Evolutionary conservation across 176 grass and related monocot genomes (phyloP), one percentile per base, ranked within the genome.

Genomic region (Oryza rufipogon): DNA sequence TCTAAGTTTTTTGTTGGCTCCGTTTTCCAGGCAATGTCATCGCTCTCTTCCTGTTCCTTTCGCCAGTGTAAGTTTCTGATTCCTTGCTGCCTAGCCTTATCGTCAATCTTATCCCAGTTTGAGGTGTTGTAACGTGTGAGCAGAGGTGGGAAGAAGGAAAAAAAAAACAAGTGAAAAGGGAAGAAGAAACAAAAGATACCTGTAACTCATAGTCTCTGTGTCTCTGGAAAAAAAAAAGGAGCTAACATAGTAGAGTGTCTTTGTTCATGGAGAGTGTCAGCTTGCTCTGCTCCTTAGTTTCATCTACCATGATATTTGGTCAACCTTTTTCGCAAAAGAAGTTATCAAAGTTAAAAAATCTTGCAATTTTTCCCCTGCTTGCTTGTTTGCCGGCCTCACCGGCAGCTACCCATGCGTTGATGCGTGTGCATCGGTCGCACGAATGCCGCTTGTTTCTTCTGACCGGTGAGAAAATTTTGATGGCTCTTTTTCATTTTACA

Each of bases 11-110:
- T 25, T 34, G 3, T 5, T 78, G 33, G 8, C 38, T 14, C 39
- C 39, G 63, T 63, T 11, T 82, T 63, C n/a, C 78, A 94, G 92
- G 92, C 67, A 92, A 94, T 92, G 85, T 91, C 82, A 92, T 91
- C 49, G 92, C 90, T 70, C 90, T 94, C 78, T 94, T 94, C 86
- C 90, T 94, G 56, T 94, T 94, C 80, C 85, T 94, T 25, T 92
- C 92, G 11, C 92, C 92, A 51, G 75, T 94, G 92, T 94, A 91
- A 94, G 89, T 85, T 22, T 32, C 16, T 16, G 26, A 32, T 48
- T 64, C 48, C 16, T 30, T 41, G n/a, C 22, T 54, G 26, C 11
- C 14, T 38, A 20, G 1, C 13, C 41, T 61, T 34, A 10, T 80
- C 67, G 65, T 19, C 0, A 6, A 14, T 11, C 2, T 7, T 20